Base-by-base conservation (phyloP, 2,329 filamentous ascomycete genomes). In the Venturia carpophila region DNA sequence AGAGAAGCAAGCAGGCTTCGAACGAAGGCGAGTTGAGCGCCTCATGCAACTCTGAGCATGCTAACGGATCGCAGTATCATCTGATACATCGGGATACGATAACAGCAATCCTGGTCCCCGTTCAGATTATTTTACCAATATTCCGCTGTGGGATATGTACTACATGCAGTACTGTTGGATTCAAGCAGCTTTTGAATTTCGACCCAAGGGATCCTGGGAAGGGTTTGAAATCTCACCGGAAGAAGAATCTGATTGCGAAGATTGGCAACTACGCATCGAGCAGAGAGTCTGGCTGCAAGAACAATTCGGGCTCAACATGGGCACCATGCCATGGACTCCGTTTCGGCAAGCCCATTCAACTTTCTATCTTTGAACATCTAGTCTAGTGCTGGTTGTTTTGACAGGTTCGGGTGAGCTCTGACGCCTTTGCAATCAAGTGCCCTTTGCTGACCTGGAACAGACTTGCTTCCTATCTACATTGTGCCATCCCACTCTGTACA, bases 141-240 rank as follows among this genome's bases (percentile, higher is more conserved):
- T 58, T 11, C 58, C 63, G 0, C 37, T 64, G 9, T 64, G 63
- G 63, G 63, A 64, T 41, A 47, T 60, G 37, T 64, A 64, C 49
- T 64, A 64, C 49, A 39, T 55, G 47, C 63, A 64, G 21, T 64
- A 64, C 52, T 41, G 47, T n/a, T 64, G 63, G 63, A 56, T 64
- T 11, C 47, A 58, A 49, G 37, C 52, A 37, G 63, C 47, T 10
- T 45, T 56, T 13, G 52, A 56, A 47, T 60, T 37, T n/a, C 45
- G 52, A 45, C 63, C 63, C 10, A 60, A 41, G 27, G 63, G 63
- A 5, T 58, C 63, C 21, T 64, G 63, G 63, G 24, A 64, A 30
- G 63, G 43, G 5, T 64, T 64, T 9, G 47, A 52, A 39, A 64
- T 64, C 7, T 52, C 63, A 39, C 37, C 47, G 9, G 34, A 41